Evolutionary conservation across 176 grass and related monocot species (phyloP).

Genomic region (Musa schizocarpa): DNA sequence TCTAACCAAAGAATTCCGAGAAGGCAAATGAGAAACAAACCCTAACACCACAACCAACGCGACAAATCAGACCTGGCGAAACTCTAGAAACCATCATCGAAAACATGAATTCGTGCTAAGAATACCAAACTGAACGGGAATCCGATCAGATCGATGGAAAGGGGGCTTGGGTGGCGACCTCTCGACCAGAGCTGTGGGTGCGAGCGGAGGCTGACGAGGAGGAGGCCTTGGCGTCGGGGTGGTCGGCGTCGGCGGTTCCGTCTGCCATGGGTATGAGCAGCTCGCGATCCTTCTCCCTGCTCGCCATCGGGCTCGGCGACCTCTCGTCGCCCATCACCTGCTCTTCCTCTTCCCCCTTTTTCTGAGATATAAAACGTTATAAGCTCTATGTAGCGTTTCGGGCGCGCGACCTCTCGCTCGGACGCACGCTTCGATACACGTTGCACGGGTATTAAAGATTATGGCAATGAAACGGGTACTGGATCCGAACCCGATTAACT

Average conservation of each 20-base stretch:
- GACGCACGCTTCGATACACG: too few relatives aligned
- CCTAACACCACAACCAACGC: neutral
- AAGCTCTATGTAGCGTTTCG: neutral
- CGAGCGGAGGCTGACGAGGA: neutral
- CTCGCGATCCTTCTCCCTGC: slow-evolving; percentile 19
- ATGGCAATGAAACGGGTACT: too few relatives aligned
- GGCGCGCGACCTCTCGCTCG: too few relatives aligned
- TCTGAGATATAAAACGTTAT: neutral
- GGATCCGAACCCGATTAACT: too few relatives aligned
- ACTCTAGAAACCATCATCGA: neutral
- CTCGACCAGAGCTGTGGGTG: neutral
- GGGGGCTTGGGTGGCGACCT: neutral
- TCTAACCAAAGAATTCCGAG: neutral
- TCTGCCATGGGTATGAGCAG: slow-evolving; percentile 8
- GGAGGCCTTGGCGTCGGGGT: neutral
- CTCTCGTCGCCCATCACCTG: slow-evolving; percentile 1
- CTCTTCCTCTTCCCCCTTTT: neutral
- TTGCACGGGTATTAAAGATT: too few relatives aligned
- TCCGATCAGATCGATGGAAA: neutral
- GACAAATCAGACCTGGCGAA: neutral
- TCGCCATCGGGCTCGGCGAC: slow-evolving; percentile 1
- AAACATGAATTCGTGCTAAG: neutral
- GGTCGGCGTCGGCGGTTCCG: neutral
- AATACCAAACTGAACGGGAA: neutral
- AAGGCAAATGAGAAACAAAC: neutral